Evolutionary conservation across 2,329 filamentous ascomycete species (phyloP).

Genomic region (Cadophora luteo-olivacea): DNA sequence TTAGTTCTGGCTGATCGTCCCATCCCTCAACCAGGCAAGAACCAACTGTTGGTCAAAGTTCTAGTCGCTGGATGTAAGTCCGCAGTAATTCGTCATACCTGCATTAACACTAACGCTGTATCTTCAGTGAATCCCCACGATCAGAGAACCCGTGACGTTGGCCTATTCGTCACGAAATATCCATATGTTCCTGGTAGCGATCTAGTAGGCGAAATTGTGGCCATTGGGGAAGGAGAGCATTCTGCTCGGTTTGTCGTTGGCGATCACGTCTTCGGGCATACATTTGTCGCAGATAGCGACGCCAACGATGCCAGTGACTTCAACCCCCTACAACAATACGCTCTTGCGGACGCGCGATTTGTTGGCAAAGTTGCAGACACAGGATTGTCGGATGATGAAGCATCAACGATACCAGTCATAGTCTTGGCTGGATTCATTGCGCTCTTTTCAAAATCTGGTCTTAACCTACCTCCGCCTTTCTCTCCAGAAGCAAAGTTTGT

Average conservation of each 20-base stretch:
- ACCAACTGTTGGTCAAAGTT: background rate
- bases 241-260: background rate
- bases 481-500: background rate
- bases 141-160: background rate
- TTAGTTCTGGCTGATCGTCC: background rate
- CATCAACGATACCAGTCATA: background rate
- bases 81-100: background rate
- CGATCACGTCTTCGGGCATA: background rate
- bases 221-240: background rate
- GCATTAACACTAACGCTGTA: background rate
- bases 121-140: background rate
- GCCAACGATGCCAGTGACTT: background rate
- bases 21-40: background rate
- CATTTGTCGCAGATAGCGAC: background rate
- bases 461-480: background rate
- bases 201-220: background rate
- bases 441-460: background rate
- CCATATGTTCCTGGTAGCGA: background rate
- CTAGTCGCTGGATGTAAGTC: background rate
- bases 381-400: background rate
- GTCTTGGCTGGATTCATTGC: background rate
- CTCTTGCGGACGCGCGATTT: background rate
- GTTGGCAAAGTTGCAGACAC: background rate
- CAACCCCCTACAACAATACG: background rate
- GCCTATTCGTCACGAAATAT: background rate